These are phyloP conservation scores for Zarea fungicola DNA, from an alignment of 2,329 filamentous ascomycete genomes.

Conservation along the genomic window DNA sequence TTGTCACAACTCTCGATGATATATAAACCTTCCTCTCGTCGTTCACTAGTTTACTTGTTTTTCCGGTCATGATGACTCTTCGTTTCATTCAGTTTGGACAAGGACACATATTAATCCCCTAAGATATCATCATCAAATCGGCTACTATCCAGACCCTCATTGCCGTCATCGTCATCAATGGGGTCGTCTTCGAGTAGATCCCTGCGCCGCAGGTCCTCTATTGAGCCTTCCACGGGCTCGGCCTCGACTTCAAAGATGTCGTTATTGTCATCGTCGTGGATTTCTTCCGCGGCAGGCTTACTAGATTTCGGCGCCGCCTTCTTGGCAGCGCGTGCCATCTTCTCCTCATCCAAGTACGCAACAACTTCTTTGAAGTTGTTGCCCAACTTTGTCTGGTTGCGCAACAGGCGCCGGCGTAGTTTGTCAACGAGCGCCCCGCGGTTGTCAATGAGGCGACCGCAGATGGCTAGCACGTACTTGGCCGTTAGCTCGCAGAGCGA, in stretches of 20 bases:
- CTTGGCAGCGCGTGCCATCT: slow-evolving; percentile 43
- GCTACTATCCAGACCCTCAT: slow-evolving; percentile 26
- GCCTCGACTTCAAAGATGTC: slow-evolving; percentile 42
- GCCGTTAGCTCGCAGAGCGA: slow-evolving; percentile 78
- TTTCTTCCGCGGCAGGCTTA: slow-evolving; percentile 29
- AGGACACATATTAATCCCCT: slow-evolving; percentile 33
- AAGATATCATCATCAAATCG: slow-evolving; percentile 41
- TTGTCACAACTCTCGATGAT: not conserved
- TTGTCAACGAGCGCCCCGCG: slow-evolving; percentile 54
- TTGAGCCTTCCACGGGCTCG: slow-evolving; percentile 54
- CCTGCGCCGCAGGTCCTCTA: slow-evolving; percentile 50
- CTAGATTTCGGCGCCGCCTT: slow-evolving; percentile 23
- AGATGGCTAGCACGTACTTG: slow-evolving; percentile 76
- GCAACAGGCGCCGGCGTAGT: slow-evolving; percentile 65
- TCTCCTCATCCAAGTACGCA: slow-evolving; percentile 68
- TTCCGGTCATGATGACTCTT: not conserved
- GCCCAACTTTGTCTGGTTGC: slow-evolving; percentile 77
- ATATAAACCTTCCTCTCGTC: slow-evolving; percentile 9
- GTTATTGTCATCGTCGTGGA: slow-evolving; percentile 25
- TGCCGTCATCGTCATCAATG: slow-evolving; percentile 29
- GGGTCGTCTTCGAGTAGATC: slow-evolving; percentile 50
- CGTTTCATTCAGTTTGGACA: not conserved
- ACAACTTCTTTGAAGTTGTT: slow-evolving; percentile 82
- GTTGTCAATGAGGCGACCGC: slow-evolving; percentile 68
- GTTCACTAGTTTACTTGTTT: not conserved